Evolutionary conservation across 1,139 yeast species (phyloP), one percentile per base, ranked within the genome.

Genomic region (Candida labiduridarum): DNA sequence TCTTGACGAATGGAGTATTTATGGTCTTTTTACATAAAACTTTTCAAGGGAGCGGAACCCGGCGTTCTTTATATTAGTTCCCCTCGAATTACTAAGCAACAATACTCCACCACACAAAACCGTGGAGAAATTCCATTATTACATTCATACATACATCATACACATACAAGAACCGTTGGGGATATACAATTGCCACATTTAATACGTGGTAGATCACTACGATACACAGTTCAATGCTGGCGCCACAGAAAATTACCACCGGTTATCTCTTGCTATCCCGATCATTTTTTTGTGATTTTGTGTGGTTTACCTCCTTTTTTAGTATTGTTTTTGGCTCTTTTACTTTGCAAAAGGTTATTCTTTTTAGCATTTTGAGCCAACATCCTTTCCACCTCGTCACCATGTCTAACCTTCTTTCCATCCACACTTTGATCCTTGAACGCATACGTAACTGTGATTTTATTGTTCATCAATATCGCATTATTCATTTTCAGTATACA

Each of bases 401-500:
- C 97, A 60, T 90, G 96, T 44, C 81, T 77, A 10, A 68, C 71
- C 46, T 74, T 76, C 49, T 77, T 81, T 14, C 65, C 64, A 40
- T 66, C 60, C 27, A 60, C 49, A 43, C 56, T 47, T 15, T 80
- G 76, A 52, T 82, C 83, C 65, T 89, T 89, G 61, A 76, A 83
- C 0, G 97, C 96, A 64, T 90, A 92, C 29, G 80, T 79, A 2
- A 92, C 74, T 2, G 70, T 65, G 2, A 89, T 72, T 39, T 80
- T 80, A 49, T 78, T 77, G 64, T 89, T 89, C 84, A 89, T 82
- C 15, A 94, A 69, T 48, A 82, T 76, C 50, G 83, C 83, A 4
- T 87, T 87, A 59, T 89, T 77, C 84, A 92, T 79, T 50, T 81
- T 80, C 42, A 76, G 80, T 11, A 91, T 76, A 0, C 96, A 97